These are phyloP conservation scores for Meyerozyma sp. DNA, from an alignment of 1,139 yeast species.

Conservation along the genomic window DNA sequence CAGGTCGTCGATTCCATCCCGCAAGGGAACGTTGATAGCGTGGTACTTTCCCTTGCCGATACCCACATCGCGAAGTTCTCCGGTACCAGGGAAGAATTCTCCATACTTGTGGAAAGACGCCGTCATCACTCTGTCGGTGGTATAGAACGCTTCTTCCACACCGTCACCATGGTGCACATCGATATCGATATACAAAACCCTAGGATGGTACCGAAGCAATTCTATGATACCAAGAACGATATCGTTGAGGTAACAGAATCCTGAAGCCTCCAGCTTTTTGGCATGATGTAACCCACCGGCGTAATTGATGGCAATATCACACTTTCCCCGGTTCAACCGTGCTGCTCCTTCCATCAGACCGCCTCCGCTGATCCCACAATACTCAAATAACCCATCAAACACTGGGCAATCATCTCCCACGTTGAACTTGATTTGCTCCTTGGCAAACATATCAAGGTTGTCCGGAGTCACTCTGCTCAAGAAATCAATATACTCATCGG, in stretches of 20 bases:
- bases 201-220: conserved; percentile 82
- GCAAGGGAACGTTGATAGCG: conserved; percentile 81
- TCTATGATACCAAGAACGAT: conserved; percentile 89
- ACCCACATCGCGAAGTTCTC: conserved; percentile 83
- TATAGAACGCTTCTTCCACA: conserved; percentile 95
- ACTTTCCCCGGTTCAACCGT: conserved; percentile 82
- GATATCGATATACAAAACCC: conserved; percentile 92
- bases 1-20: conserved; percentile 91
- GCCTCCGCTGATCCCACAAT: conserved; percentile 91
- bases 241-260: conserved; percentile 86
- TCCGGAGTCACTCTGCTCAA: conserved; percentile 92
- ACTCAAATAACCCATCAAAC: conserved; percentile 93
- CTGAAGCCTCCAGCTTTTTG: conserved; percentile 91
- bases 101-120: conserved; percentile 97
- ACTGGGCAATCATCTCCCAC: conserved; percentile 98
- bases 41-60: conserved; percentile 86
- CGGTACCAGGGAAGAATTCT: conserved; percentile 95
- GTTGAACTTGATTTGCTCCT: conserved; percentile 90
- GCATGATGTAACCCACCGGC: conserved; percentile 98
- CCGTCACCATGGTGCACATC: conserved; percentile 99
- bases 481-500: conserved; percentile 95
- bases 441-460: conserved; percentile 82
- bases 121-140: conserved; percentile 96
- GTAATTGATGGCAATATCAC: conserved; percentile 94
- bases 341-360: conserved; percentile 98